Evolutionary conservation across 129 eudicot species (phyloP).

Genomic region (Flaveria sonorensis): DNA sequence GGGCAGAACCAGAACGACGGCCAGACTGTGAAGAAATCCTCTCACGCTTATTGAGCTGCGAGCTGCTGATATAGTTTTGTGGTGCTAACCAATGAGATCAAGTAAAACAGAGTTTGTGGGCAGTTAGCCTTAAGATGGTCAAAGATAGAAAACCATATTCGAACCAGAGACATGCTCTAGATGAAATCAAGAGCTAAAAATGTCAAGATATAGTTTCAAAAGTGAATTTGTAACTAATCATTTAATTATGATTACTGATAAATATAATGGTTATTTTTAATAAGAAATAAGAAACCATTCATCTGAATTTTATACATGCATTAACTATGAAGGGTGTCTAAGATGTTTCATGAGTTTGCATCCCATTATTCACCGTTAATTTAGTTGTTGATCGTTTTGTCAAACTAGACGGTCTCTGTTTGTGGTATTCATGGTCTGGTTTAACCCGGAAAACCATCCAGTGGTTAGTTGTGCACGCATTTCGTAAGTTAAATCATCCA

Average conservation of each 20-base stretch:
- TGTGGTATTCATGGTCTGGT: too few species aligned
- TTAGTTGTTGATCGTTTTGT: slow-evolving; percentile 72
- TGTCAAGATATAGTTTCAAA: slow-evolving; percentile 14
- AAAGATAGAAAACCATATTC: neutral
- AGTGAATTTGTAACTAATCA: neutral
- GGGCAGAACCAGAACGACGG: slow-evolving; percentile 81
- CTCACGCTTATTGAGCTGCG: slow-evolving; percentile 65
- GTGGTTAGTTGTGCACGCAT: neutral
- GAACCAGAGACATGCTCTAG: neutral
- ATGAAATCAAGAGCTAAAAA: slow-evolving; percentile 6
- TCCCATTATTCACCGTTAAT: slow-evolving; percentile 65
- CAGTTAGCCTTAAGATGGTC: neutral
- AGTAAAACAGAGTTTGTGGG: neutral
- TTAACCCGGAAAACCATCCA: too few species aligned
- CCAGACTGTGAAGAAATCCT: slow-evolving; percentile 76
- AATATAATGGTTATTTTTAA: neutral
- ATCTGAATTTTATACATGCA: too few species aligned
- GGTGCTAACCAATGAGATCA: neutral
- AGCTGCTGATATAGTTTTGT: slow-evolving; percentile 46
- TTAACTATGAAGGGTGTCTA: slow-evolving; percentile 48
- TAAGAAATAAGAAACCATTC: neutral
- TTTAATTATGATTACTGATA: neutral
- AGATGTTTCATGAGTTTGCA: slow-evolving; percentile 85
- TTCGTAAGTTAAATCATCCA: too few species aligned
- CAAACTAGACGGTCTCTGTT: slow-evolving; percentile 22